These are phyloP conservation scores for Bryoglossum gracile DNA, from an alignment of 495 filamentous ascomycete species.

Conservation along the genomic window DNA sequence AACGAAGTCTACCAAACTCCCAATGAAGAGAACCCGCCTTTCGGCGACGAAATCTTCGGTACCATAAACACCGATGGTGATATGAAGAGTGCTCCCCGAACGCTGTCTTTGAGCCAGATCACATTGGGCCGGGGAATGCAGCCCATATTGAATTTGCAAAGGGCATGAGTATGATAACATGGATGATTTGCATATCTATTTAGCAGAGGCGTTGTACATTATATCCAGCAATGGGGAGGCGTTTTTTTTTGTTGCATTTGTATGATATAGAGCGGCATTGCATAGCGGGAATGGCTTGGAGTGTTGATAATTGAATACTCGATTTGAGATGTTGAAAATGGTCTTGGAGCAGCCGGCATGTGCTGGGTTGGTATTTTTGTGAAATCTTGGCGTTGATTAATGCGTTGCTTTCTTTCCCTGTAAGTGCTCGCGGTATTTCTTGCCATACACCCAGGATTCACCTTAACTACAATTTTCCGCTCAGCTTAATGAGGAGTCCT, in stretches of 20 bases:
- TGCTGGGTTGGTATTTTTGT: too few species aligned
- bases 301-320: not conserved
- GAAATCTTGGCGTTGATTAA: too few species aligned
- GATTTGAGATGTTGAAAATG: not conserved
- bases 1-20: slow-evolving; percentile 40
- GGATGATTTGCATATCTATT: slow-evolving; percentile 3
- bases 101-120: slow-evolving; percentile 43
- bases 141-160: slow-evolving; percentile 1
- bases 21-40: slow-evolving; percentile 28
- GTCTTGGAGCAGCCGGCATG: not conserved
- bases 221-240: not conserved
- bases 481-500: too few species aligned
- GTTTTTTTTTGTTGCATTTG: too few species aligned
- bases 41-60: slow-evolving; percentile 38
- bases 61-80: slow-evolving; percentile 33
- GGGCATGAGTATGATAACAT: slow-evolving; percentile 8
- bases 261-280: not conserved
- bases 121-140: slow-evolving; percentile 27
- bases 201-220: slow-evolving; percentile 1
- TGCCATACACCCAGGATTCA: too few species aligned
- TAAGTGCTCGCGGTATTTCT: too few species aligned
- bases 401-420: too few species aligned
- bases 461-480: too few species aligned
- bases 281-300: not conserved
- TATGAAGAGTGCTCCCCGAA: slow-evolving; percentile 36